Evolutionary conservation across 2,329 filamentous ascomycete species (phyloP).

Genomic region (Falciphora oryzae): DNA sequence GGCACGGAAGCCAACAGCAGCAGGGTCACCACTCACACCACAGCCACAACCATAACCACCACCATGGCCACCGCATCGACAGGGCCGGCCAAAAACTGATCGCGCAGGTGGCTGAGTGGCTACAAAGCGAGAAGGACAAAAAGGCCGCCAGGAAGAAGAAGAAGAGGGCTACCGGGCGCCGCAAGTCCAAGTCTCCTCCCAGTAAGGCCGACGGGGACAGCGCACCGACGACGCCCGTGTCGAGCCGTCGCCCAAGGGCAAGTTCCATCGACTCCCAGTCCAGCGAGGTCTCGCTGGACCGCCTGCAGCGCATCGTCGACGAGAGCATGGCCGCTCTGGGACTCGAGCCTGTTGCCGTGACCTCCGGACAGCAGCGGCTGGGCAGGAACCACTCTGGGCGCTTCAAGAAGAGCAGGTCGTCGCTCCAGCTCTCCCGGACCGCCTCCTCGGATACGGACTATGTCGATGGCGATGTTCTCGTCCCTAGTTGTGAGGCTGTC

Average conservation of each 20-base stretch:
- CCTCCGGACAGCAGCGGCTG: slow-evolving; percentile 31
- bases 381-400: slow-evolving; percentile 36
- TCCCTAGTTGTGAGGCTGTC: slow-evolving; percentile 76
- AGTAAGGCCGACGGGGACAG: slow-evolving; percentile 16
- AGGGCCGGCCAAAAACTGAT: slow-evolving; percentile 51
- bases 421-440: slow-evolving; percentile 36
- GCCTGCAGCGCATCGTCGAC: slow-evolving; percentile 73
- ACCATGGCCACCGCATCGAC: slow-evolving; percentile 28
- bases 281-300: slow-evolving; percentile 69
- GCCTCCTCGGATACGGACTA: slow-evolving; percentile 83
- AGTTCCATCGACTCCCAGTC: slow-evolving; percentile 60
- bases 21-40: slow-evolving; percentile 23
- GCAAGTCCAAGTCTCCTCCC: slow-evolving; percentile 35
- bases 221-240: slow-evolving; percentile 11
- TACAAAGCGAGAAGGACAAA: slow-evolving; percentile 71
- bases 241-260: slow-evolving; percentile 26
- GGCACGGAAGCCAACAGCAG: slow-evolving; percentile 10
- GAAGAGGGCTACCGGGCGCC: slow-evolving; percentile 33
- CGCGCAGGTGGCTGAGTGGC: slow-evolving; percentile 74
- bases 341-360: slow-evolving; percentile 25
- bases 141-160: slow-evolving; percentile 50
- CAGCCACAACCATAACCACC: slow-evolving; percentile 33
- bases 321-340: slow-evolving; percentile 54
- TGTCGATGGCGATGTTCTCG: slow-evolving; percentile 71
- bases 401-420: slow-evolving; percentile 34